Percentiles rank a stretch among this genome's conserved stretches.
These are phyloP conservation scores for Trametes elegans DNA, from an alignment of 768 basidiomycete species.

Conservation along the genomic window DNA sequence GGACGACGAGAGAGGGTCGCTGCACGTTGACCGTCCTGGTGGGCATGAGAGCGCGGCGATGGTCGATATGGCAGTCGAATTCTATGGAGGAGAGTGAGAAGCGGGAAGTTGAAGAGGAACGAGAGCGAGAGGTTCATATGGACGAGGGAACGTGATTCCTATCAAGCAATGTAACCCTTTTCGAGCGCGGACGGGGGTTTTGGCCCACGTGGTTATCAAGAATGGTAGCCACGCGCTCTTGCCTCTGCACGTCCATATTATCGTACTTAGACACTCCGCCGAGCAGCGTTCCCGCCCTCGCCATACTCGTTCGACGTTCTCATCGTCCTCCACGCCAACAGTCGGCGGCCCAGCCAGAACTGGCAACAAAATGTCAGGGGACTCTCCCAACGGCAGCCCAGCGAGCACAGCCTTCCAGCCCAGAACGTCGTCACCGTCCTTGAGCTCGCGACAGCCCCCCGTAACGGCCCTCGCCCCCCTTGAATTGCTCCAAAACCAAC, in stretches of 20 bases:
- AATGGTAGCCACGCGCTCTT: conserved; percentile 22
- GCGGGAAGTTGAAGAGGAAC: not conserved
- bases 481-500: conserved; percentile 75
- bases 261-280: conserved; percentile 19
- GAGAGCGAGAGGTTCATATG: not conserved
- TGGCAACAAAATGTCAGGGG: conserved; percentile 9
- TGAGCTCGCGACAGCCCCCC: conserved; percentile 45
- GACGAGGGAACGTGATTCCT: conserved; percentile 14
- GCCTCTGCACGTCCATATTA: conserved; percentile 18
- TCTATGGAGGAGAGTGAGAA: conserved; percentile 5
- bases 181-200: conserved; percentile 13
- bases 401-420: conserved; percentile 24
- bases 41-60: conserved; percentile 14
- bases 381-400: conserved; percentile 21
- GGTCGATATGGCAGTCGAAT: conserved; percentile 13
- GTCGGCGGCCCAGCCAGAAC: conserved; percentile 3
- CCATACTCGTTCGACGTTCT: not conserved
- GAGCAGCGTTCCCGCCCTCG: conserved; percentile 13
- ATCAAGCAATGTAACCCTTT: conserved; percentile 21
- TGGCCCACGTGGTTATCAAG: conserved; percentile 21
- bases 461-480: conserved; percentile 69
- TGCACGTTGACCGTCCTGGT: not conserved
- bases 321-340: conserved; percentile 11
- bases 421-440: conserved; percentile 29
- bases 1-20: not conserved